Conservation (phyloP, 2,329 filamentous ascomycete genomes). For the Phaeophleospora eucalypticola region DNA sequence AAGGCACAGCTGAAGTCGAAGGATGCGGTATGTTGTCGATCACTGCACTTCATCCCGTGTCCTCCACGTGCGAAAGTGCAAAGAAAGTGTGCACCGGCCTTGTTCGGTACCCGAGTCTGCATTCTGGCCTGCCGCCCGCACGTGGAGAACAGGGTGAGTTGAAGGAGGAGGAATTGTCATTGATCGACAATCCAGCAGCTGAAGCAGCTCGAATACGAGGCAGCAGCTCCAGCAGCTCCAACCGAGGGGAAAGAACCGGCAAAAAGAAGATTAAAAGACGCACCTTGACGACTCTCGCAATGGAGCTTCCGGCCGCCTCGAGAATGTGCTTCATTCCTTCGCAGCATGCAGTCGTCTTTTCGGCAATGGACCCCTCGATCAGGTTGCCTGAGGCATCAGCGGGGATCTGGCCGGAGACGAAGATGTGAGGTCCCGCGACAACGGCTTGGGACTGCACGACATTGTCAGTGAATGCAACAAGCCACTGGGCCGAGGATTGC, state of each 20-base stretch:
- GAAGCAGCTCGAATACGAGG: too few species aligned
- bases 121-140: neutral
- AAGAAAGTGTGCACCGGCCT: too few species aligned
- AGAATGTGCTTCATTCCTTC: conserved; percentile 82
- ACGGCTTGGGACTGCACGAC: conserved; percentile 58
- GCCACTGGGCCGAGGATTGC: too few species aligned
- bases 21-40: too few species aligned
- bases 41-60: neutral
- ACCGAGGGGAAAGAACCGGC: neutral
- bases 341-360: conserved; percentile 68
- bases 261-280: neutral
- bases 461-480: too few species aligned
- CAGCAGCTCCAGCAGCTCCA: too few species aligned
- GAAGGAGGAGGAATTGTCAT: neutral
- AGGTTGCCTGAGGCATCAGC: conserved; percentile 59
- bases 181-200: too few species aligned
- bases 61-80: neutral
- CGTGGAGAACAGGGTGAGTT: neutral
- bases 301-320: conserved; percentile 70
- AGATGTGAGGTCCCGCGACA: conserved; percentile 64
- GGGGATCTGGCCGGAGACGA: conserved; percentile 72
- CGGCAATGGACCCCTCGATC: conserved; percentile 59
- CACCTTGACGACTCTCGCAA: conserved; percentile 83
- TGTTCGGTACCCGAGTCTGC: neutral
- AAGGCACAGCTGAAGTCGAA: too few species aligned